A percentile compares a stretch with the other conserved stretches of the same genome.
phyloP scores from a whole-genome alignment of 2,329 filamentous ascomycete genomes.

The Cercospora sesami region DNA sequence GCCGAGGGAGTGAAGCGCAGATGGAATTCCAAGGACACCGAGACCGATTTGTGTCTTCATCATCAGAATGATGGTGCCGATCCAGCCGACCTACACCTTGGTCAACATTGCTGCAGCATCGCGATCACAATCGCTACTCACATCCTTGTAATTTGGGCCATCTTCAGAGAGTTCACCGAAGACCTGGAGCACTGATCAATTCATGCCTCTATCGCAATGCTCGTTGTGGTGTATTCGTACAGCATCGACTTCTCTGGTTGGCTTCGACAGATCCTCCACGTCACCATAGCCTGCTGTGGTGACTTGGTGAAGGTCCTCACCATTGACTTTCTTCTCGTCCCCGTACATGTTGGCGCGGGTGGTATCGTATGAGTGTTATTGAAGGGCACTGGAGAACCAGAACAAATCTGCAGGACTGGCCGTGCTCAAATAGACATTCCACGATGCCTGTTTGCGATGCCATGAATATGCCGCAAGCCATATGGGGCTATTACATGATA shows the following conservation, averaged over 20 bases:
- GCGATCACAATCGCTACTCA: neutral
- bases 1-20: slow-evolving; percentile 46
- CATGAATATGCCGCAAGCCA: neutral
- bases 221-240: neutral
- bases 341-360: slow-evolving; percentile 12
- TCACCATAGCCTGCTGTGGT: slow-evolving; percentile 22
- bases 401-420: slow-evolving; percentile 14
- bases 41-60: slow-evolving; percentile 51
- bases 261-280: slow-evolving; percentile 21
- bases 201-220: neutral
- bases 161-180: slow-evolving; percentile 25
- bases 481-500: slow-evolving; percentile 23
- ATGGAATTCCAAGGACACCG: slow-evolving; percentile 53
- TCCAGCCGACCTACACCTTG: slow-evolving; percentile 39
- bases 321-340: slow-evolving; percentile 21
- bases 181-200: slow-evolving; percentile 3
- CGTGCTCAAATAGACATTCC: slow-evolving; percentile 11
- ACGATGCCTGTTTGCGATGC: neutral
- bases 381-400: slow-evolving; percentile 11
- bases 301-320: slow-evolving; percentile 24
- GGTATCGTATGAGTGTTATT: slow-evolving; percentile 9
- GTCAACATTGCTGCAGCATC: neutral
- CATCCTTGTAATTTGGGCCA: slow-evolving; percentile 32
- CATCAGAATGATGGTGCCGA: slow-evolving; percentile 48
- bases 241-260: slow-evolving; percentile 17